A percentile compares a stretch with the other conserved stretches of the same genome.
phyloP scores from a whole-genome alignment of 176 grass and related monocot species.

The Calamus simplicifolius region DNA sequence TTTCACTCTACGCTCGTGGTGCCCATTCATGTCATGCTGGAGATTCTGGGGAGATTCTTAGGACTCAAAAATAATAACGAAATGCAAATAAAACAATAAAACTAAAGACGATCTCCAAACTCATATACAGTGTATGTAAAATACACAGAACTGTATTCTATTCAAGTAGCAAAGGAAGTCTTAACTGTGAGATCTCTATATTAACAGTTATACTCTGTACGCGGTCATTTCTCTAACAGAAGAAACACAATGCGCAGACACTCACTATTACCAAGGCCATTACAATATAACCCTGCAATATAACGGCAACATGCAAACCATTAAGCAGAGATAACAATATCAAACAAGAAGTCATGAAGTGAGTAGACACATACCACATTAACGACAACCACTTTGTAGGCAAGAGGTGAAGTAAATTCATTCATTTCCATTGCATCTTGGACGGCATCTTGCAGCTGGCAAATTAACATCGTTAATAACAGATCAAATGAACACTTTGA shows the following conservation, averaged over 20 bases:
- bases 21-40: too few relatives aligned
- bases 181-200: too few relatives aligned
- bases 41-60: too few relatives aligned
- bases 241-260: conserved; percentile 19
- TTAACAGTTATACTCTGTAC: too few relatives aligned
- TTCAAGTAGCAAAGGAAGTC: too few relatives aligned
- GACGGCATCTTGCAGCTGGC: conserved; percentile 36
- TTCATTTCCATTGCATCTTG: conserved; percentile 37
- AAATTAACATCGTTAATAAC: neutral
- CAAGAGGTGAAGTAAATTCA: conserved; percentile 30
- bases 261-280: conserved; percentile 25
- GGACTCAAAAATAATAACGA: too few relatives aligned
- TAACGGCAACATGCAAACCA: neutral
- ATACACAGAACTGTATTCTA: too few relatives aligned
- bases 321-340: too few relatives aligned
- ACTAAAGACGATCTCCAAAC: too few relatives aligned
- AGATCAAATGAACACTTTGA: neutral
- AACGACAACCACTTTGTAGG: conserved; percentile 23
- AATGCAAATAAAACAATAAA: too few relatives aligned
- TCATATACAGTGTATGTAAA: too few relatives aligned
- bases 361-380: conserved; percentile 27
- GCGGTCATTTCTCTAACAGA: conserved; percentile 5
- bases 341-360: neutral
- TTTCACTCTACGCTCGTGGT: too few relatives aligned
- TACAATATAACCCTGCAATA: conserved; percentile 34